A percentile compares a stretch with the other conserved stretches of the same genome.
Conservation (phyloP, 2,329 filamentous ascomycete genomes). For the Plenodomus lindquistii region DNA sequence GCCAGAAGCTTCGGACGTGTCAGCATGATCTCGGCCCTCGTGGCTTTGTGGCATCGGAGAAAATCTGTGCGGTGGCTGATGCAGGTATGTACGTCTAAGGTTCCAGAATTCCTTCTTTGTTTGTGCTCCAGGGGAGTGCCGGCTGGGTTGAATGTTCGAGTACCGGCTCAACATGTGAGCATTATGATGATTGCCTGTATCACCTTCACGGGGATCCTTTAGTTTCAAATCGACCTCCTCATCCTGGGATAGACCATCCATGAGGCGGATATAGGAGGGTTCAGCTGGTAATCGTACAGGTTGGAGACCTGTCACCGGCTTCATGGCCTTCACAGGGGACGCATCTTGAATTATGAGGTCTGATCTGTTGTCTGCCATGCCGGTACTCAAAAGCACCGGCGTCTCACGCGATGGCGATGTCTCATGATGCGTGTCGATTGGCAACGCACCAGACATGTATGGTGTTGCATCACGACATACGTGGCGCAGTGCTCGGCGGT, state of each 20-base stretch:
- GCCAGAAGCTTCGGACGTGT: not conserved
- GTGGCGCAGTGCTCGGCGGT: constrained; percentile 3
- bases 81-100: constrained; percentile 20
- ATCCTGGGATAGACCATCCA: constrained; percentile 33
- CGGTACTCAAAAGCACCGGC: constrained; percentile 3
- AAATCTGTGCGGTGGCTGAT: constrained; percentile 18
- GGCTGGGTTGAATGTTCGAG: not conserved
- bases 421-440: constrained; percentile 9
- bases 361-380: constrained; percentile 7
- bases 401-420: constrained; percentile 4
- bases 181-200: not conserved
- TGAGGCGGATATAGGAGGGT: constrained; percentile 36
- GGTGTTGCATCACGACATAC: constrained; percentile 7
- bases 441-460: constrained; percentile 34
- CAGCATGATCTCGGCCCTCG: not conserved
- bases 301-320: not conserved
- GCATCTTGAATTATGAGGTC: constrained; percentile 25
- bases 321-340: constrained; percentile 15
- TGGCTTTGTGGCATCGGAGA: not conserved
- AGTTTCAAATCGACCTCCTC: constrained; percentile 28
- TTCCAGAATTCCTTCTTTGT: constrained; percentile 11
- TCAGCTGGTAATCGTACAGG: constrained; percentile 20
- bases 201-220: constrained; percentile 28
- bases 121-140: not conserved
- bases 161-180: constrained; percentile 3